These are phyloP conservation scores for Apiospora koreana DNA, from an alignment of 2,329 filamentous ascomycete genomes.

Conservation along the genomic window DNA sequence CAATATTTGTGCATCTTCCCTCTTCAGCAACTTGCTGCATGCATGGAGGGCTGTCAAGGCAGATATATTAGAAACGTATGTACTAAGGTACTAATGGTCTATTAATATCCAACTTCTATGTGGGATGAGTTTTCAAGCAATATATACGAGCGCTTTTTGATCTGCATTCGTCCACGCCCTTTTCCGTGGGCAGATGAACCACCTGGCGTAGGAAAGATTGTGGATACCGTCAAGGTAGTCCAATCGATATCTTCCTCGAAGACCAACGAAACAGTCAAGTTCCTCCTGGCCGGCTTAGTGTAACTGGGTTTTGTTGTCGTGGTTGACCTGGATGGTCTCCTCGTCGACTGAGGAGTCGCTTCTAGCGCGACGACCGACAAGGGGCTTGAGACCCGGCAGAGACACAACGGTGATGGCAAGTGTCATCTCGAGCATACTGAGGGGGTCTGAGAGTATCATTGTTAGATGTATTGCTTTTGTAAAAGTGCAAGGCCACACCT, in stretches of 20 bases:
- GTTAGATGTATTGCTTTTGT: neutral
- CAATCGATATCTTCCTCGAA: neutral
- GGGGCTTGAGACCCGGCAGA: conserved; percentile 26
- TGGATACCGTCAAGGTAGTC: neutral
- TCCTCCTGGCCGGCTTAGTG: neutral
- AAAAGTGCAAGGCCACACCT: neutral
- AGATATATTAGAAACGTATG: no score
- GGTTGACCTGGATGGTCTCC: neutral
- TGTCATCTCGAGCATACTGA: conserved; percentile 25
- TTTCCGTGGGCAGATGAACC: neutral
- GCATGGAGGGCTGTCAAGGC: neutral
- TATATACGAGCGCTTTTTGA: neutral
- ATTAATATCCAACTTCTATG: conserved; percentile 3
- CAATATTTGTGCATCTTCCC: no score
- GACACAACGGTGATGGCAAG: conserved; percentile 25
- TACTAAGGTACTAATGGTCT: neutral
- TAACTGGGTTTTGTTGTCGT: neutral
- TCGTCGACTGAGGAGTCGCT: neutral
- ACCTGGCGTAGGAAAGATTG: neutral
- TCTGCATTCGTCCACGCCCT: no score
- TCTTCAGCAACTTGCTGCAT: neutral
- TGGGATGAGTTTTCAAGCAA: neutral
- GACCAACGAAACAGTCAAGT: neutral
- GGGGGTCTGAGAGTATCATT: conserved; percentile 15
- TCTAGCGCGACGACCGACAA: conserved; percentile 14